Base-by-base conservation (phyloP, 2,329 filamentous ascomycete species). In the Fusarium cyanostomum region DNA sequence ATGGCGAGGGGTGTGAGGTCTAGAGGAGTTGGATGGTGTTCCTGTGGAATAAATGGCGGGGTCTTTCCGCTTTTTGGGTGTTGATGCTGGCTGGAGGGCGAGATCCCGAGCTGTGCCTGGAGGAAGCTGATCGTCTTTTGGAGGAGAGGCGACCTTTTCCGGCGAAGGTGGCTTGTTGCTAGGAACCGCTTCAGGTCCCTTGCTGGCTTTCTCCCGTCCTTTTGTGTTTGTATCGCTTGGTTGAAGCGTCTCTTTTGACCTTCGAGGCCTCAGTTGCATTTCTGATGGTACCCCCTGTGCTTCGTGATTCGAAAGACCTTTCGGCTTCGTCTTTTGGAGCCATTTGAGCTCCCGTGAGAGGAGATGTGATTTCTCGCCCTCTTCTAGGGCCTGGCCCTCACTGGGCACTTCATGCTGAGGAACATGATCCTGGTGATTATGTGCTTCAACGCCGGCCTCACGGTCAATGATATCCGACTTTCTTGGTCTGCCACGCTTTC, bases 1-100 rank as follows among this genome's bases (percentile, higher is more conserved):
- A 4, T 65, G 69, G 3, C 71, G 59, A 21, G 69, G 71, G 5
- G 72, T 74, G 35, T 62, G 68, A 1, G 73, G 74, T 8, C 66
- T 72, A 13, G 65, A 61, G 18, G 68, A 54, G 7, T 54, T 68
- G 16, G 65, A 69, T 9, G 60, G 46, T 8, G 57, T 57, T 12
- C 46, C 50, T 21, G 37, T n/a, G 16, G 16, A 35, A 45, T 33
- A 27, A 4, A 21, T 8, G 7, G 27, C 45, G 10, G 13, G 31
- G 6, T 35, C 39, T 18, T 53, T 64, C 7, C 33, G 39, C 18
- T 52, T 62, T 16, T 35, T 59, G 9, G 58, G 63, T 8, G 49
- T 61, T 9, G 54, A 52, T 12, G 16, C 27, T 35, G 4, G 41
- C 3, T 44, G 31, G 13, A 42, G 26, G n/a, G 16, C 15, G 2